A percentile compares a stretch with the other conserved stretches of the same genome.
Conservation (phyloP, 805 yeast species). For the Tetrapisispora taiwanensis region DNA sequence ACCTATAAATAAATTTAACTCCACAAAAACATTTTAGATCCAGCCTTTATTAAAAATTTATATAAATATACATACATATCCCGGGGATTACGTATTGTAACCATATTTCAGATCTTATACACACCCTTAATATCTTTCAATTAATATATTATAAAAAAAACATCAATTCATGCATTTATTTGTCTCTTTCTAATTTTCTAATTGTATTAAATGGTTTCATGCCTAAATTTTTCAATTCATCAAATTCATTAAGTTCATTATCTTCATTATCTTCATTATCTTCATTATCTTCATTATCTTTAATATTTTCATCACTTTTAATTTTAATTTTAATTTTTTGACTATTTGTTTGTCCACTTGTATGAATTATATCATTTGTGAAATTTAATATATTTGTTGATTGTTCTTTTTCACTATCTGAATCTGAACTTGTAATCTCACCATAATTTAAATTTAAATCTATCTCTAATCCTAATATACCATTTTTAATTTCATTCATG, state of each 20-base stretch:
- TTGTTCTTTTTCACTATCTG: neutral
- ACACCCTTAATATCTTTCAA: too few species aligned
- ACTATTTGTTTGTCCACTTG: neutral
- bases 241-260: neutral
- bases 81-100: too few species aligned
- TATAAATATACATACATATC: too few species aligned
- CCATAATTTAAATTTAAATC: constrained; percentile 8
- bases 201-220: constrained; percentile 1
- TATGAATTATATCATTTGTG: neutral
- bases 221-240: neutral
- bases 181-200: neutral
- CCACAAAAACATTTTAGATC: too few species aligned
- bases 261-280: neutral
- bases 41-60: too few species aligned
- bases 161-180: too few species aligned
- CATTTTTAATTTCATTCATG: constrained; percentile 39
- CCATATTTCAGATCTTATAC: too few species aligned
- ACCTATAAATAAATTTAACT: too few species aligned
- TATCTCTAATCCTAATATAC: constrained; percentile 31
- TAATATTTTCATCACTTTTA: neutral
- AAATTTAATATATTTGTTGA: neutral
- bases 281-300: neutral
- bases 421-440: neutral
- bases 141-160: too few species aligned
- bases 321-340: neutral